These are phyloP conservation scores for Eragrostis curvula DNA, from an alignment of 176 grass and related monocot genomes.

Conservation along the genomic window DNA sequence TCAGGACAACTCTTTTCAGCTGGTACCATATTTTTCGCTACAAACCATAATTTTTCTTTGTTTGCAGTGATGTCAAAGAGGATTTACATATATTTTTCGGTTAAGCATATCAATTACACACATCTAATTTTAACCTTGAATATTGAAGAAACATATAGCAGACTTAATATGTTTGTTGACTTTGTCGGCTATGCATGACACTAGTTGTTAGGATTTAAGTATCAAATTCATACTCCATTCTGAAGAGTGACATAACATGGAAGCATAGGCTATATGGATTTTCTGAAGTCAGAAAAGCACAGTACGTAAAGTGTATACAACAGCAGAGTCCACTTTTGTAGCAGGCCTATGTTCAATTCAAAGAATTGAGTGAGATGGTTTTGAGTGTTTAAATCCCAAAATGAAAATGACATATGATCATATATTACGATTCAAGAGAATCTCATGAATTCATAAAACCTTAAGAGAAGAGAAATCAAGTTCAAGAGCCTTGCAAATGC, in stretches of 20 bases:
- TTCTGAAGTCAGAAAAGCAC: background rate
- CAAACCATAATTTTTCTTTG: background rate
- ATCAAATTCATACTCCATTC: background rate
- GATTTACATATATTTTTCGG: background rate
- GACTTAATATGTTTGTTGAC: background rate
- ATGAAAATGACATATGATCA: background rate
- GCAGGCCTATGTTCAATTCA: background rate
- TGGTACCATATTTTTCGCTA: background rate
- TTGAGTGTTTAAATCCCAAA: background rate
- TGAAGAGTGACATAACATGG: background rate
- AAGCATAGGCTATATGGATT: background rate
- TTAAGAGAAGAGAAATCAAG: no score
- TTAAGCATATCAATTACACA: background rate
- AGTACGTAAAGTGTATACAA: background rate
- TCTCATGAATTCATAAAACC: background rate
- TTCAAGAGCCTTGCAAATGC: background rate
- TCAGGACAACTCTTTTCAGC: background rate
- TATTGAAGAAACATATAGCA: background rate
- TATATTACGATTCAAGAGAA: background rate
- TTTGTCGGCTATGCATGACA: background rate
- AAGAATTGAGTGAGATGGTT: background rate
- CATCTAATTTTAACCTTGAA: slow-evolving; percentile 41
- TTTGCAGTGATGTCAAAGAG: background rate
- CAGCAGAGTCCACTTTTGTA: background rate
- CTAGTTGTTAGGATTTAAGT: background rate